A percentile compares a stretch with the other conserved stretches of the same genome.
Evolutionary conservation across 1,139 yeast species (phyloP).

Genomic region (Scheffersomyces segobiensis): DNA sequence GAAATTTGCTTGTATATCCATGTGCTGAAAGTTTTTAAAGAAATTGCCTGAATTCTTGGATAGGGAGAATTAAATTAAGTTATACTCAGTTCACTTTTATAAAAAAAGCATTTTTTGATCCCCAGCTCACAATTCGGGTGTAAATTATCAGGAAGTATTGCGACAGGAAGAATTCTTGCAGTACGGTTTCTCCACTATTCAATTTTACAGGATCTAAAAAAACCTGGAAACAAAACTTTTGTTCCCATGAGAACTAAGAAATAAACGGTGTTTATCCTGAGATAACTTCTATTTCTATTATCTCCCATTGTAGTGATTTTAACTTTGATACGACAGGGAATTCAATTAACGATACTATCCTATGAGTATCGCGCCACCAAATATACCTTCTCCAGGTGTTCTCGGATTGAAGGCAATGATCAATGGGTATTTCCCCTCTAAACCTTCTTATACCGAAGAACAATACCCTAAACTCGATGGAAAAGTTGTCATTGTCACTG

Average conservation of each 20-base stretch:
- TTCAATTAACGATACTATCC: background rate
- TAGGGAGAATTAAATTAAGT: too few relatives aligned
- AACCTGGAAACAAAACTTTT: background rate
- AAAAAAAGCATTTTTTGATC: background rate
- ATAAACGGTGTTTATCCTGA: background rate
- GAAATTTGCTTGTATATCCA: too few relatives aligned
- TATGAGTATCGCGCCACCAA: background rate
- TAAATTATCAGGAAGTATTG: background rate
- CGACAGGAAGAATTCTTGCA: background rate
- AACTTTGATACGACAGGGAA: background rate
- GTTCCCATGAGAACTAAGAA: too few relatives aligned
- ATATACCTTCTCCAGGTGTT: background rate
- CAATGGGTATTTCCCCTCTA: background rate
- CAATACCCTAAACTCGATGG: conserved; percentile 14
- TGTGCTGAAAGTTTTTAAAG: too few relatives aligned
- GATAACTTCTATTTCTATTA: background rate
- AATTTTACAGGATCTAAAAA: background rate
- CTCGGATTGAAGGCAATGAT: background rate
- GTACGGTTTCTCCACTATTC: background rate
- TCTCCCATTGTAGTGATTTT: background rate
- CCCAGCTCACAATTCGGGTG: background rate
- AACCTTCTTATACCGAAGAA: conserved; percentile 8
- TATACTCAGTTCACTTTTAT: too few relatives aligned
- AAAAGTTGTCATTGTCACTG: conserved; percentile 23
- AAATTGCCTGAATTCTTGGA: too few relatives aligned